These are phyloP conservation scores for Salix brachista DNA, from an alignment of 345 rosid species.

Conservation along the genomic window DNA sequence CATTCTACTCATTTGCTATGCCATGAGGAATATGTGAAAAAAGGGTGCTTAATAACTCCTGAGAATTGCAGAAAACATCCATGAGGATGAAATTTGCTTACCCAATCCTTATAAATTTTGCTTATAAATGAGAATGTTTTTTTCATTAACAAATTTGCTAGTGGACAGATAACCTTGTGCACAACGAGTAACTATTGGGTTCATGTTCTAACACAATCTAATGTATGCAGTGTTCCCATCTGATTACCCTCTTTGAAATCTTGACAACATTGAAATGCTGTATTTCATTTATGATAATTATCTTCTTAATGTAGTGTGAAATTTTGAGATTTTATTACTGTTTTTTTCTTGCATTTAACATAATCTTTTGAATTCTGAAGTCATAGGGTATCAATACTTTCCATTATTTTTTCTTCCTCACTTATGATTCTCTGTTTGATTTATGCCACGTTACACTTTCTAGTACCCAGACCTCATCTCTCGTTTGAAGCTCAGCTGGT, in stretches of 20 bases:
- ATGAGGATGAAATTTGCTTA: too few species aligned
- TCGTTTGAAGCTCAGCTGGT: constrained; percentile 98
- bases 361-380: neutral
- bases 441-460: constrained; percentile 15
- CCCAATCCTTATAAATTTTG: too few species aligned
- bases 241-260: neutral
- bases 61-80: neutral
- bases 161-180: neutral
- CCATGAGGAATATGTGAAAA: neutral
- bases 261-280: neutral
- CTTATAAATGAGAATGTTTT: too few species aligned
- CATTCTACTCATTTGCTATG: neutral
- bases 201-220: neutral
- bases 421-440: constrained; percentile 2
- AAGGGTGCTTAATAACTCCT: neutral
- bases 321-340: neutral
- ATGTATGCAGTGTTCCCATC: neutral
- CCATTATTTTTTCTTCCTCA: neutral
- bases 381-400: neutral
- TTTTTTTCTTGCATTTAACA: neutral
- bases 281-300: neutral
- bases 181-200: neutral
- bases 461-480: constrained; percentile 96
- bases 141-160: neutral
- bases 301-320: neutral